These are phyloP conservation scores for Nicotiana sylvestris DNA, from an alignment of 257 asterid genomes.

Conservation along the genomic window DNA sequence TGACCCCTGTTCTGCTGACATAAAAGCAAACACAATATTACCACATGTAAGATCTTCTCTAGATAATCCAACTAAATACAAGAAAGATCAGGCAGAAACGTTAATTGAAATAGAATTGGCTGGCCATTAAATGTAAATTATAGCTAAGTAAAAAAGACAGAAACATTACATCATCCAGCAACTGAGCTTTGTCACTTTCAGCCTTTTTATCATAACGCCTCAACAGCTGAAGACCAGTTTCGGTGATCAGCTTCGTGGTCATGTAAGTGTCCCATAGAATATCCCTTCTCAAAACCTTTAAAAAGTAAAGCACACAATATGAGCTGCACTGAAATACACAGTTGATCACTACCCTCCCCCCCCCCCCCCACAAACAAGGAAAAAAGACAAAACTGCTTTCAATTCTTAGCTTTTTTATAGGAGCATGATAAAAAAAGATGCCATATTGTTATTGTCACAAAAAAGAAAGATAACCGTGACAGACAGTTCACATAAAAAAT, in stretches of 20 bases:
- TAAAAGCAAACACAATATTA: neutral
- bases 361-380: no score
- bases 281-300: constrained; percentile 78
- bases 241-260: constrained; percentile 80
- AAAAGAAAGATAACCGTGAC: neutral
- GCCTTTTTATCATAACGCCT: constrained; percentile 86
- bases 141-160: constrained; percentile 8
- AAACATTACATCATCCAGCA: constrained; percentile 68
- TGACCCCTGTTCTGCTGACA: neutral
- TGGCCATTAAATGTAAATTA: neutral
- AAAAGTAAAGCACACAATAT: neutral
- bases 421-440: neutral
- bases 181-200: constrained; percentile 63
- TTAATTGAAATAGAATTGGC: neutral
- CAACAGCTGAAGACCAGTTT: constrained; percentile 84
- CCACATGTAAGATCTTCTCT: neutral
- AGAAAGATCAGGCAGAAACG: neutral
- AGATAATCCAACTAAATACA: neutral
- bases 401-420: no score
- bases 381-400: no score
- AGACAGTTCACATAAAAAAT: neutral
- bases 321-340: neutral
- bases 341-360: neutral
- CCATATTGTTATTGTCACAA: neutral
- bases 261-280: constrained; percentile 95